Conservation (phyloP, 2,329 filamentous ascomycete species). For the Pseudogymnoascus sp. region DNA sequence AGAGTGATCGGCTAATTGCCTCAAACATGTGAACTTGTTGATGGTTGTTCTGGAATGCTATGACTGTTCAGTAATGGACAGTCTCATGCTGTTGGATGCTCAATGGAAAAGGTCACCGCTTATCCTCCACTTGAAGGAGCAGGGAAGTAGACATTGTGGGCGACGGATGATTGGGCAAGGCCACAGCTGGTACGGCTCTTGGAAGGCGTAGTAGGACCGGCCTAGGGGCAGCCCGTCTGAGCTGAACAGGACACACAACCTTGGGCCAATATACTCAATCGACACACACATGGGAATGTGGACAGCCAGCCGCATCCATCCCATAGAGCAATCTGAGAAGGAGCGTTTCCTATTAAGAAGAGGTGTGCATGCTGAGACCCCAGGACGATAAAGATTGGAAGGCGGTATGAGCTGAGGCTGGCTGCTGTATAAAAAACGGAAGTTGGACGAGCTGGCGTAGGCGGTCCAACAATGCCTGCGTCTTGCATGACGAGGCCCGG, state of each 20-base stretch:
- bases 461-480: background rate
- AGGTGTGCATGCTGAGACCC: background rate
- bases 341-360: background rate
- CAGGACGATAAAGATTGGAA: background rate
- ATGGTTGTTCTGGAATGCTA: background rate
- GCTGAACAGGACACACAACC: background rate
- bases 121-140: background rate
- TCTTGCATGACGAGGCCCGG: background rate
- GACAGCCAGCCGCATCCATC: background rate
- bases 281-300: background rate
- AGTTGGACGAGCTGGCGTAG: background rate
- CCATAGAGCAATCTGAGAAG: background rate
- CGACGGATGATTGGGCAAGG: background rate
- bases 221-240: background rate
- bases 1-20: conserved; percentile 1
- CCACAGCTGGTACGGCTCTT: background rate
- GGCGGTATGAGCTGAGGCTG: background rate
- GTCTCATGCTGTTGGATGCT: background rate
- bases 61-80: background rate
- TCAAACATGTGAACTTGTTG: conserved; percentile 4
- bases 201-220: background rate
- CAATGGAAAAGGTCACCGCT: background rate
- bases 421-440: background rate
- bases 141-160: background rate
- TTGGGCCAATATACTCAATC: background rate